These are phyloP conservation scores for Casuarina equisetifolia DNA, from an alignment of 306 rosid genomes.

Conservation along the genomic window DNA sequence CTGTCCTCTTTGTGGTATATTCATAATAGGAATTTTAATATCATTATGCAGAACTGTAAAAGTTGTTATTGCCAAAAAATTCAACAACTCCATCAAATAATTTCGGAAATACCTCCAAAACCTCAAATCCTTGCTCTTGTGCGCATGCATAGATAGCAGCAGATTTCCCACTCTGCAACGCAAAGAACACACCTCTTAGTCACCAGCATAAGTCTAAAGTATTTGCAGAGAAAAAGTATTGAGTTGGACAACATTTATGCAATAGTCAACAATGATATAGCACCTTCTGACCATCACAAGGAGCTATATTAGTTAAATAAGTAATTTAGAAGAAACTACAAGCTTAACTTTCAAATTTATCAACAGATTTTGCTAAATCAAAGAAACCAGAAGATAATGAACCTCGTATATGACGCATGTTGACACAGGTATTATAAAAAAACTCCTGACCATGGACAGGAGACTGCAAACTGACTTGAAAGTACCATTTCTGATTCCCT, in stretches of 20 bases:
- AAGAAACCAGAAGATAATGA: background rate
- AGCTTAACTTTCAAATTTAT: background rate
- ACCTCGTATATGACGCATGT: background rate
- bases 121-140: conserved; percentile 72
- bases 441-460: background rate
- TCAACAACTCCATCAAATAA: conserved; percentile 10
- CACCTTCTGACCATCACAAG: background rate
- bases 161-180: conserved; percentile 91
- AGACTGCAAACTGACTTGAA: background rate
- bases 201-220: conserved; percentile 18
- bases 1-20: background rate
- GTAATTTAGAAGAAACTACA: background rate
- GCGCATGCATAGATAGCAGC: conserved; percentile 98
- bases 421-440: background rate
- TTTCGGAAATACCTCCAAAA: conserved; percentile 68
- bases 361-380: background rate
- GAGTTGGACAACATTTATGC: conserved; percentile 2
- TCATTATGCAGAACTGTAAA: conserved; percentile 16
- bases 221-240: conserved; percentile 1
- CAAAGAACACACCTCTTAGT: conserved; percentile 30
- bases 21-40: conserved; percentile 7
- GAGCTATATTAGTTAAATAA: background rate
- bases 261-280: conserved; percentile 3
- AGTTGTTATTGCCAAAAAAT: conserved; percentile 13
- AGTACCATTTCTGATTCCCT: background rate